Percentiles rank a stretch among this genome's conserved stretches.
These are phyloP conservation scores for Xylaria intraflava DNA, from an alignment of 495 filamentous ascomycete genomes.

Conservation along the genomic window DNA sequence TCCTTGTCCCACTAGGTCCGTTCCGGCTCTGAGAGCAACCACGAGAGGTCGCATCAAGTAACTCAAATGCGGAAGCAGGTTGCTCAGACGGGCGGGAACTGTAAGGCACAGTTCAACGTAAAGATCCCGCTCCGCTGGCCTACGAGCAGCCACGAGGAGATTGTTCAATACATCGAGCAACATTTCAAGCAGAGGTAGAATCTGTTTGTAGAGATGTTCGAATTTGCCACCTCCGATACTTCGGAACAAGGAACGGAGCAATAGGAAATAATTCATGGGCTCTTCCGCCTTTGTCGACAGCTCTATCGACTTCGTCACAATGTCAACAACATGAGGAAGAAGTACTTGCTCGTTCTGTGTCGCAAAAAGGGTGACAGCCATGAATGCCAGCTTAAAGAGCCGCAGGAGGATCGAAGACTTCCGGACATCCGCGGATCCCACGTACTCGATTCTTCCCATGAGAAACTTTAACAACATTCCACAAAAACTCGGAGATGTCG, in stretches of 20 bases:
- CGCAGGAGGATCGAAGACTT: constrained; percentile 87
- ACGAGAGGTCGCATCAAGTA: constrained; percentile 97
- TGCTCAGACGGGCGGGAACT: constrained; percentile 89
- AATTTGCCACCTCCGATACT: constrained; percentile 97
- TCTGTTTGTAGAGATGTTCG: constrained; percentile 96
- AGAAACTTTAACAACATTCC: constrained; percentile 96
- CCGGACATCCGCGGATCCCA: constrained; percentile 83
- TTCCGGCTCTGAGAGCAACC: constrained; percentile 83
- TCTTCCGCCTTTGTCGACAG: constrained; percentile 92
- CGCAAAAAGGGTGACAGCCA: constrained; percentile 96
- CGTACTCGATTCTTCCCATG: constrained; percentile 92
- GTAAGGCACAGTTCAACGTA: constrained; percentile 96
- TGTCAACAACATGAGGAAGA: constrained; percentile 89
- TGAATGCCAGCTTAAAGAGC: constrained; percentile 97
- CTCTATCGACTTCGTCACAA: constrained; percentile 93
- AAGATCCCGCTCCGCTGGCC: constrained; percentile 83
- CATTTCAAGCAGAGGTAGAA: constrained; percentile 93
- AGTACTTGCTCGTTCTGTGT: constrained; percentile 92
- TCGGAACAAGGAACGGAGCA: constrained; percentile 84
- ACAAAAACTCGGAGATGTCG: constrained; percentile 93
- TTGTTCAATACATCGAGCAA: constrained; percentile 95
- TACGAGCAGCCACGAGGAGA: constrained; percentile 77
- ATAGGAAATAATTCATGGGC: constrained; percentile 97
- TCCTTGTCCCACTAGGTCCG: constrained; percentile 90
- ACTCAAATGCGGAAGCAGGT: constrained; percentile 92